Percentiles rank a stretch among this genome's conserved stretches.
phyloP scores from a whole-genome alignment of 441 rosid genomes.

The Populus tomentosa region DNA sequence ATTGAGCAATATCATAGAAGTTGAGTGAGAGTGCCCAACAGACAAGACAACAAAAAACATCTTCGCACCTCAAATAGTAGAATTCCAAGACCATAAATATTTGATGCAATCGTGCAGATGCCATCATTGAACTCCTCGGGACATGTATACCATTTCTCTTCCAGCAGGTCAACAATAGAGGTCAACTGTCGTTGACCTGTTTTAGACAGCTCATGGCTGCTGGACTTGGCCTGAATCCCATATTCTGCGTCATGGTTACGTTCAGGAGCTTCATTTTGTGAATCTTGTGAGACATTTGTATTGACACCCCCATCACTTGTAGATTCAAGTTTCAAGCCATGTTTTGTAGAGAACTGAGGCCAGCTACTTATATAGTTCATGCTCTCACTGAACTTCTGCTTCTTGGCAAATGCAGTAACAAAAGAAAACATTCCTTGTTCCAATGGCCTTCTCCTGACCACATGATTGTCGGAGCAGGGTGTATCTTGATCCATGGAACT shows the following conservation, averaged over 20 bases:
- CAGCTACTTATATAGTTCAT: constrained; percentile 30
- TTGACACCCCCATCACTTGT: constrained; percentile 23
- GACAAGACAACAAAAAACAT: constrained; percentile 7
- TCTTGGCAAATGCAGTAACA: constrained; percentile 37
- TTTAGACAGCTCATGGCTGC: constrained; percentile 20
- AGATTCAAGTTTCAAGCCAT: constrained; percentile 37
- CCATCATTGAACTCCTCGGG: constrained; percentile 68
- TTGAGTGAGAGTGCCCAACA: background rate
- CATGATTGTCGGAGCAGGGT: constrained; percentile 17
- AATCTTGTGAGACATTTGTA: constrained; percentile 19
- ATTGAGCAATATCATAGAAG: background rate
- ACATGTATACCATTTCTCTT: constrained; percentile 87
- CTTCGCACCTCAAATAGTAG: constrained; percentile 79
- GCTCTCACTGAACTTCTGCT: constrained; percentile 51
- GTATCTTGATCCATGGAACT: constrained; percentile 18
- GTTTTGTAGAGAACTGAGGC: constrained; percentile 51
- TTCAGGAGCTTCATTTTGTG: constrained; percentile 25
- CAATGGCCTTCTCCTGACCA: constrained; percentile 28
- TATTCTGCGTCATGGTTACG: constrained; percentile 21
- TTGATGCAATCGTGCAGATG: constrained; percentile 46
- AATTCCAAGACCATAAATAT: constrained; percentile 86
- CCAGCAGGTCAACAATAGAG: constrained; percentile 42
- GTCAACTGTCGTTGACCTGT: constrained; percentile 33
- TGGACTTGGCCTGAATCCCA: constrained; percentile 23
- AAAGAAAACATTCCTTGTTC: constrained; percentile 31